Evolutionary conservation across 2,329 filamentous ascomycete genomes (phyloP), one percentile per base, ranked within the genome.

Genomic region (Cytospora leucostoma): DNA sequence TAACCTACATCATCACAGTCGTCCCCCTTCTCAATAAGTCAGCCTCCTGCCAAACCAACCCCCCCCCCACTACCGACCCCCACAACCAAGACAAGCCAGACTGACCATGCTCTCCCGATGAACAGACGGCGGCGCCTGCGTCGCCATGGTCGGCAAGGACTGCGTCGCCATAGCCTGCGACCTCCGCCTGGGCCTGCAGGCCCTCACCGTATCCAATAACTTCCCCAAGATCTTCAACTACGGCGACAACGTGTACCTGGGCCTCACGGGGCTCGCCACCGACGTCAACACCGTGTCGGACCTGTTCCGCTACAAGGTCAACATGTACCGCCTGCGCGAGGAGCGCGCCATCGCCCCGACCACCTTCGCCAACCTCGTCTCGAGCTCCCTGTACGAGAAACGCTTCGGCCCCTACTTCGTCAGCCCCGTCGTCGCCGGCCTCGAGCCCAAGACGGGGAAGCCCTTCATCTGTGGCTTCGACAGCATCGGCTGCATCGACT

Each of bases 191-290:
- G 95, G 95, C 73, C 89, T 98, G 75, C 95, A 99, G 82, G 86
- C 95, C 74, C 85, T 99, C 75, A 99, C 95, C 67, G 91, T 99
- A 65, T 97, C 93, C 77, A 99, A 99, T 88, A 95, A 98, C 89
- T 98, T 98, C 84, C 95, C 95, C 82, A 99, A 99, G 84, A 92
- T 99, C 84, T 98, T 98, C 88, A 88, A 90, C 78, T 98, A 96
- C 84, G 93, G 92, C 74, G 92, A 94, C 74, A 64, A 69, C 74
- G 92, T 95, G 72, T 97, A 96, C 80, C 90, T 99, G 40, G 95
- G 95, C 62, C 88, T 99, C 66, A 98, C 95, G 5, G 95, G 95
- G 62, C 91, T 99, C 58, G 95, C 95, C 66, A 99, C 95, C 71
- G 95, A 99, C 77, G 93, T 99, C 68, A 87, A 86, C 68, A 98